phyloP scores from a whole-genome alignment of 2,329 filamentous ascomycete genomes.

The Cladosporium sphaerospermum region DNA sequence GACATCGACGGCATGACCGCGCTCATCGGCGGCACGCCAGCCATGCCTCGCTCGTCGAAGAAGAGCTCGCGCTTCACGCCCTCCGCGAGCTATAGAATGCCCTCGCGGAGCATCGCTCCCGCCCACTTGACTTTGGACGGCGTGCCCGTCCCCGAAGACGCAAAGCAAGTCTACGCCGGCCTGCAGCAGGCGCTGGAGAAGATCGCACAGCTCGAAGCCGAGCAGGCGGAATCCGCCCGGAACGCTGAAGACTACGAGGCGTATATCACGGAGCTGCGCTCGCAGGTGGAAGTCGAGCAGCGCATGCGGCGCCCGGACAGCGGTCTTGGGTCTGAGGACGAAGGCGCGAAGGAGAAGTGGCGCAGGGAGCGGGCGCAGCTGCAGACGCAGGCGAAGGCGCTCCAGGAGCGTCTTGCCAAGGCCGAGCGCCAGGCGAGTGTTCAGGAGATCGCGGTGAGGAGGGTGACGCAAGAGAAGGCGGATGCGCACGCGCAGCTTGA shows the following conservation, averaged over 20 bases:
- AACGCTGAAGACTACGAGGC: conserved; percentile 54
- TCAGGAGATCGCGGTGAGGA: conserved; percentile 58
- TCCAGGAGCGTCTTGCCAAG: conserved; percentile 57
- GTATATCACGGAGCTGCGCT: conserved; percentile 48
- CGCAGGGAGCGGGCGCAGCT: conserved; percentile 52
- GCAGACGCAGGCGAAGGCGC: conserved; percentile 53
- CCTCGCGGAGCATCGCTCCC: conserved; percentile 25
- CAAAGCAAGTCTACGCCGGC: conserved; percentile 57
- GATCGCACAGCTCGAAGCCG: conserved; percentile 50
- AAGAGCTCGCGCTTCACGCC: conserved; percentile 44
- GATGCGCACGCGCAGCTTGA: conserved; percentile 56
- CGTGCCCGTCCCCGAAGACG: conserved; percentile 54
- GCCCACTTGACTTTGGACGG: conserved; percentile 46
- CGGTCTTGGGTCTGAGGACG: conserved; percentile 44
- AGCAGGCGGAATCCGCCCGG: conserved; percentile 50
- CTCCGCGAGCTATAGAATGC: conserved; percentile 34
- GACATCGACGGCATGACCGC: conserved; percentile 57
- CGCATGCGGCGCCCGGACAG: conserved; percentile 41
- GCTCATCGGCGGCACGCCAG: conserved; percentile 53
- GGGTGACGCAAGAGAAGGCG: conserved; percentile 58
- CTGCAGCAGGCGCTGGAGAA: conserved; percentile 54
- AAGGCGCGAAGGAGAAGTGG: conserved; percentile 33
- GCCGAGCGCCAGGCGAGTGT: conserved; percentile 56
- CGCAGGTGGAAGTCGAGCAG: conserved; percentile 39
- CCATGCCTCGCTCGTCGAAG: conserved; percentile 40